Evolutionary conservation across 768 basidiomycete species (phyloP), one percentile per base, ranked within the genome.

Genomic region (Daedaleopsis nitida): DNA sequence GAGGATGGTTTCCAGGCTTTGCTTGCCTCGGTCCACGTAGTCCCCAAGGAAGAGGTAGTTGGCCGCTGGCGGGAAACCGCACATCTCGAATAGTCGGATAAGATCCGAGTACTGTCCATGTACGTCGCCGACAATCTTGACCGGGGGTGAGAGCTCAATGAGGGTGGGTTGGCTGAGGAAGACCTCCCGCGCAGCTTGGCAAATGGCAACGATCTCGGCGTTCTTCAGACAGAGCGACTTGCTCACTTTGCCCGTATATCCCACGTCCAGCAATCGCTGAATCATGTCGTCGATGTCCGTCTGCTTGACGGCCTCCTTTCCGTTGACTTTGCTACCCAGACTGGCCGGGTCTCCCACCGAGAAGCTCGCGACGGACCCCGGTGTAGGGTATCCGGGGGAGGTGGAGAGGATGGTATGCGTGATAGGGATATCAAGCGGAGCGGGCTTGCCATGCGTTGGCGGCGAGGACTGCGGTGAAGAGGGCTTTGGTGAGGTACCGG

Each of bases 41-140:
- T 99, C 97, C 47, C 97, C 97, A 47, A 99, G 84, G 82, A 98
- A 99, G 62, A 99, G 91, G 76, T 98, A 99, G 73, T 98, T 98
- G 67, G 95, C 89, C 5, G 89, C 83, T 5, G 97, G 97, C 27
- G 97, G 97, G 76, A 98, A 99, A 23, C 97, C 97, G 72, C 97
- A 98, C 96, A 98, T 98, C 76, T 98, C 97, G 70, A 99, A 99
- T 49, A 99, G 78, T 55, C 97, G 90, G 69, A 98, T 98, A 69
- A 99, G 87, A 81, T 99, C 97, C 53, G 92, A 93, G 76, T 98
- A 99, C 78, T 99, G 97, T 8, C 97, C 97, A 71, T 99, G 97
- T 7, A 98, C 96, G 76, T 99, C 97, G 27, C 97, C 97, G 17
- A 98, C 97, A 65, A 99, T 98, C 83, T 98, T 99, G 68, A 99